These are phyloP conservation scores for Colletotrichum tabaci DNA, from an alignment of 2,329 filamentous ascomycete species.

Conservation along the genomic window DNA sequence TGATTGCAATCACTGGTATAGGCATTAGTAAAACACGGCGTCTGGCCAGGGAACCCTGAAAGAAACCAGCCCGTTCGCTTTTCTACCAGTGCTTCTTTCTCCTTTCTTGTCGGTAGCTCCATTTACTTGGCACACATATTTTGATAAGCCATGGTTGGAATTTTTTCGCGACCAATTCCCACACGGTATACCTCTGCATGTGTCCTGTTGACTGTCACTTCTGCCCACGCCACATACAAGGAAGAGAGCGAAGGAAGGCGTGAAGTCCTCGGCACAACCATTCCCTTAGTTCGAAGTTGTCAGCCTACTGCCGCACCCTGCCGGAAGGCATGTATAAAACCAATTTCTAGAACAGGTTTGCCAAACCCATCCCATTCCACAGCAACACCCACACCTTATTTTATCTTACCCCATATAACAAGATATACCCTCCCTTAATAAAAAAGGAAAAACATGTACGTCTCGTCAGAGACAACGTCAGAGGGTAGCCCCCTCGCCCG, in stretches of 20 bases:
- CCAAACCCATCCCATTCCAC: too few relatives aligned
- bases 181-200: conserved; percentile 1
- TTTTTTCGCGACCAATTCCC: conserved; percentile 4
- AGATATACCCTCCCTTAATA: too few relatives aligned
- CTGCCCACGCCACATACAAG: neutral
- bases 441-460: too few relatives aligned
- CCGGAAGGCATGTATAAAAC: too few relatives aligned
- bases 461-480: too few relatives aligned
- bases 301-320: too few relatives aligned
- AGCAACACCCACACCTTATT: too few relatives aligned
- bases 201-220: neutral
- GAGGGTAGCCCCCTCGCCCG: too few relatives aligned
- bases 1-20: conserved; percentile 17
- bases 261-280: neutral
- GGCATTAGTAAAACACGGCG: conserved; percentile 37
- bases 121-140: neutral
- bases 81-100: neutral
- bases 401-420: too few relatives aligned
- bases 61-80: conserved; percentile 6
- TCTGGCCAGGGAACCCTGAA: conserved; percentile 22
- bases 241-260: neutral
- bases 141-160: neutral
- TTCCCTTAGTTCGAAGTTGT: neutral
- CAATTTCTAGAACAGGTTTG: too few relatives aligned
- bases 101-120: neutral